Evolutionary conservation across 495 filamentous ascomycete species (phyloP), one percentile per base, ranked within the genome.

Genomic region (Penicillium cosmopolitanum): DNA sequence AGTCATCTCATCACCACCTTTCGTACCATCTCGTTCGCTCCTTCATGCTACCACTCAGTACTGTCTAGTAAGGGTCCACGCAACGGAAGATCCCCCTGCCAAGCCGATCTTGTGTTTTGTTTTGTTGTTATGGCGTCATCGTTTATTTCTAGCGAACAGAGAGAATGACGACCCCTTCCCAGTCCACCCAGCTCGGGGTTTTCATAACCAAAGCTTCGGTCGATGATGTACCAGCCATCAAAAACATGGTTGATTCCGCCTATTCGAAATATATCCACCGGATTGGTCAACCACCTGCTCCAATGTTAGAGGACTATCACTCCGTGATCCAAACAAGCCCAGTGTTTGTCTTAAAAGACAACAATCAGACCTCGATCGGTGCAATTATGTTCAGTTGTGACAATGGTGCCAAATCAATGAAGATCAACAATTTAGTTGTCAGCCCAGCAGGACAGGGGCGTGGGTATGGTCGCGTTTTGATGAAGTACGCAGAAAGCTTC

Each of bases 181-280:
- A 16, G 10, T n/a, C 11, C 4, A 13, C 12, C 16, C 15, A 44
- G 8, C 5, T 21, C 7, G 42, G 9, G 16, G 42, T 9, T 4
- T 16, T 7, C 8, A 44, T 44, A 16, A 10, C 4, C 42, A 10
- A 44, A 44, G 73, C 73, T 7, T 69, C 59, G 15, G 1, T 33
- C 1, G 59, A 68, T 9, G 58, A 77, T 42, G 56, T 70, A 12
- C 57, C 65, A 13, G 13, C 40, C 18, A 72, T 77, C 5, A 59
- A 67, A 57, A 16, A 57, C 9, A 74, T 77, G 55, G 60, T 72
- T 21, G 51, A 68, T 38, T 62, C 65, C 34, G 69, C 73, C 16
- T 77, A 72, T 53, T 64, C 70, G 1, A 74, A 73, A 55, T 77
- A 77, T 51, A 74, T 76, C 35, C 52, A 65, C 8, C 73, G 73